Percentiles rank a stretch among this genome's conserved stretches.
These are phyloP conservation scores for Seiridium cupressi DNA, from an alignment of 2,329 filamentous ascomycete species.

Conservation along the genomic window DNA sequence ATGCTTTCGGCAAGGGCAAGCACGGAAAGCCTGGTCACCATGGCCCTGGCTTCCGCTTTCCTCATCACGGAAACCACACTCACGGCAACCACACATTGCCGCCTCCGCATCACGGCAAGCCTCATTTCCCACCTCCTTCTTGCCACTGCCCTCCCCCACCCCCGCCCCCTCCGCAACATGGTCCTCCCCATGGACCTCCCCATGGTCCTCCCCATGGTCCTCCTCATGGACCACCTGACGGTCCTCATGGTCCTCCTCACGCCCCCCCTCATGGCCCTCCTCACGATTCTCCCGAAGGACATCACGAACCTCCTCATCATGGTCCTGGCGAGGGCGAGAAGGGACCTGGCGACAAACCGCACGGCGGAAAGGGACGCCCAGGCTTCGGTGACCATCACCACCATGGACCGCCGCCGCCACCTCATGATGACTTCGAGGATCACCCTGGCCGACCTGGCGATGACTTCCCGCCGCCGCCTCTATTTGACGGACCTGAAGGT, in stretches of 20 bases:
- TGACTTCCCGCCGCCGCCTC: slow-evolving; percentile 7
- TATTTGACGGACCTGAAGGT: background rate
- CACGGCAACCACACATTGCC: slow-evolving; percentile 24
- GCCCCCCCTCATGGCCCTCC: slow-evolving; percentile 8
- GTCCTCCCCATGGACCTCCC: slow-evolving; percentile 23
- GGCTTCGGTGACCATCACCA: background rate
- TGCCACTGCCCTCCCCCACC: slow-evolving; percentile 28
- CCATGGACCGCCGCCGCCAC: slow-evolving; percentile 2
- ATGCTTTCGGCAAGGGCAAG: background rate
- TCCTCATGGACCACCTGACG: slow-evolving; percentile 11
- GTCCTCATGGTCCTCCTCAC: slow-evolving; percentile 11
- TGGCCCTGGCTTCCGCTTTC: slow-evolving; percentile 12
- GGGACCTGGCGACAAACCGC: background rate
- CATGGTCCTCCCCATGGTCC: slow-evolving; percentile 17
- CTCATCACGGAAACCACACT: slow-evolving; percentile 20
- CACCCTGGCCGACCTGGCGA: background rate
- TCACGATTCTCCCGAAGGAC: too few relatives aligned
- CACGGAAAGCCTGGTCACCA: slow-evolving; percentile 14
- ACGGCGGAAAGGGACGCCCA: slow-evolving; percentile 3
- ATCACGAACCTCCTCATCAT: background rate
- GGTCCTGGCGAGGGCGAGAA: background rate
- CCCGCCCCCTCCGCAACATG: slow-evolving; percentile 17
- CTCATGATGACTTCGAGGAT: background rate
- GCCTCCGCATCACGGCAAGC: slow-evolving; percentile 11
- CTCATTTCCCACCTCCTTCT: slow-evolving; percentile 14